Evolutionary conservation across 352 stramenopile species (phyloP).

Genomic region (Phytopythium sindhum): DNA sequence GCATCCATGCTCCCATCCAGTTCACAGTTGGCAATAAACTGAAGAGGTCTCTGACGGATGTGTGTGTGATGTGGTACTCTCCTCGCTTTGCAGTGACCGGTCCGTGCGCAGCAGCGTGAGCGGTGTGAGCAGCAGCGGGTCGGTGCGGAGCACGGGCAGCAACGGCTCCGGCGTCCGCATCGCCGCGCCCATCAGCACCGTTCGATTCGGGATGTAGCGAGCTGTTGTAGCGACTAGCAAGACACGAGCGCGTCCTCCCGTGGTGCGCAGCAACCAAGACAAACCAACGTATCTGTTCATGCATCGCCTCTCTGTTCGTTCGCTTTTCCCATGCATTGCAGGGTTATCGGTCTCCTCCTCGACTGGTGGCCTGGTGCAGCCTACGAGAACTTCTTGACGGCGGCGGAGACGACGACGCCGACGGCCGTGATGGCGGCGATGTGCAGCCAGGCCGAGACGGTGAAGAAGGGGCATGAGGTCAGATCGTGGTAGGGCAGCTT

Average conservation of each 20-base stretch:
- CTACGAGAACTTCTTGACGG: slow-evolving; percentile 62
- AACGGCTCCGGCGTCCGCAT: slow-evolving; percentile 44
- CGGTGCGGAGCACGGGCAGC: slow-evolving; percentile 39
- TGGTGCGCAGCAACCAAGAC: slow-evolving; percentile 10
- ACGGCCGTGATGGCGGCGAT: slow-evolving; percentile 57
- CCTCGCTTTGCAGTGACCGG: slow-evolving; percentile 27
- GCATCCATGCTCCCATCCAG: slow-evolving; percentile 8
- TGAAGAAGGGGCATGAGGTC: slow-evolving; percentile 74
- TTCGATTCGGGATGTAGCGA: slow-evolving; percentile 55
- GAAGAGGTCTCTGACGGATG: slow-evolving; percentile 4
- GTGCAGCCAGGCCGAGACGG: slow-evolving; percentile 73
- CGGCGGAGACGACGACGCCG: slow-evolving; percentile 37
- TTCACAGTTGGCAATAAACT: not conserved
- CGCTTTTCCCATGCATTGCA: not conserved
- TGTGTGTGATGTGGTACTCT: not conserved
- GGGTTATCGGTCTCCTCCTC: not conserved
- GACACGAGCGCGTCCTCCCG: not conserved
- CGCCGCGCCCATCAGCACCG: slow-evolving; percentile 58
- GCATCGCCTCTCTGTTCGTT: slow-evolving; percentile 10
- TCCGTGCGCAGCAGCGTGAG: slow-evolving; percentile 49
- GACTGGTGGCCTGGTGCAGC: not conserved
- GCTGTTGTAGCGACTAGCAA: not conserved
- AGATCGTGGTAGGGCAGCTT: slow-evolving; percentile 74
- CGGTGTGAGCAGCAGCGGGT: slow-evolving; percentile 5
- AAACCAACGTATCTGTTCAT: slow-evolving; percentile 11